Evolutionary conservation across 164 flowering plant species (phyloP), one percentile per base, ranked within the genome.

Genomic region (Sextonia rubra): DNA sequence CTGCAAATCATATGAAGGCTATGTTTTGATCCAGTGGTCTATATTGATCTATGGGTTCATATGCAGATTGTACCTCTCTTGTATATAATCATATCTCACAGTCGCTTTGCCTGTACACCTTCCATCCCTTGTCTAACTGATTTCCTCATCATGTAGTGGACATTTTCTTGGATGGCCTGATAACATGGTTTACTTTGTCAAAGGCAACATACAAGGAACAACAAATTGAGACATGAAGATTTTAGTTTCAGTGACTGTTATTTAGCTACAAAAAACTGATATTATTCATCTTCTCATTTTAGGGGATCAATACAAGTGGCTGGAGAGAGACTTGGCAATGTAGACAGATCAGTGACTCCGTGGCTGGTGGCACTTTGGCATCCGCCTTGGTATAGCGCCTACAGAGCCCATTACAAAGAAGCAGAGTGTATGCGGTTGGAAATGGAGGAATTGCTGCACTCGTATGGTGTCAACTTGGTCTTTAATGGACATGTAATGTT

Each of bases 291-390:
- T n/a, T 20, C 9, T 65, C 2, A 32, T 12, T 58, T 15, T 22
- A 94, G 97, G 84, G 12, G 90, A 80, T 47, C 97, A 92, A 73
- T 91, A 92, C 84, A 84, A 81, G 75, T 94, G 98, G 99, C 73
- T 92, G 83, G 81, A 88, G 79, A 78, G 67, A 62, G 97, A 94
- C 80, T 77, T 94, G 74, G 87, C 83, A 78, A 81, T 26, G 88
- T 94, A 17, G 87, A 94, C 80, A 81, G 99, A 76, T 70, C 84
- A 7, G 85, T 89, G 62, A 94, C 99, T 66, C 99, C 99, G 63
- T 94, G 98, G 99, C 71, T 92, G 71, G 88, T 94, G 4, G 98
- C 88, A 67, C 69, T 89, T 44, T 94, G 95, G 97, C 92, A 91
- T 68, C 80, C 98, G 47, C 96, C 99, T 47, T 94, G 99, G 99